Conservation (phyloP, 1,284 basidiomycete genomes). For the Takashimella koratensis region DNA sequence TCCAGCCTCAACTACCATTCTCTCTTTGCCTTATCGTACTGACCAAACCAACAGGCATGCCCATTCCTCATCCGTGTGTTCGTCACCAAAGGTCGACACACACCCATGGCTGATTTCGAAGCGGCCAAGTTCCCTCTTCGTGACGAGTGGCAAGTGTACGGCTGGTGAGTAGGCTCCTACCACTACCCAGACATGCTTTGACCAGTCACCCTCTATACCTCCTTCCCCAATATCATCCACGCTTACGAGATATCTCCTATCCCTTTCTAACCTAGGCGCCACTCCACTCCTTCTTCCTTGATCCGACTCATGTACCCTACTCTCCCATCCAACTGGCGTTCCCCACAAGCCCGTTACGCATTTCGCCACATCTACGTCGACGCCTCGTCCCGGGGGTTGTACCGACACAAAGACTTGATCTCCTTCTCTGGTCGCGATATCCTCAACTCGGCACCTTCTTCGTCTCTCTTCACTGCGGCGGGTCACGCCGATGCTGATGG, state of each 20-base stretch:
- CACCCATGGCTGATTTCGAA: conserved; percentile 40
- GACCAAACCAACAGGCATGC: too few relatives aligned
- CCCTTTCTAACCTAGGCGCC: conserved; percentile 24
- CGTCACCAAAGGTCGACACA: conserved; percentile 39
- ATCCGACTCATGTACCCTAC: conserved; percentile 38
- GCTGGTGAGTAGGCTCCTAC: conserved; percentile 28
- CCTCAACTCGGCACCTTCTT: conserved; percentile 8
- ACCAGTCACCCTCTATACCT: background rate
- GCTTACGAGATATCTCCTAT: background rate
- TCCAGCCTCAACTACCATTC: too few relatives aligned
- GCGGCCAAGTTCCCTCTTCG: conserved; percentile 32
- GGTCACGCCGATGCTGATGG: background rate
- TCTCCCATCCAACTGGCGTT: conserved; percentile 40
- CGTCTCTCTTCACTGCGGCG: background rate
- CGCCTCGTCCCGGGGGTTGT: conserved; percentile 37
- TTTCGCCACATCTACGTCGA: conserved; percentile 46
- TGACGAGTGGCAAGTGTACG: conserved; percentile 43
- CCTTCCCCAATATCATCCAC: background rate
- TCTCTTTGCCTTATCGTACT: too few relatives aligned
- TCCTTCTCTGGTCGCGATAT: conserved; percentile 38
- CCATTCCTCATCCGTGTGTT: conserved; percentile 45
- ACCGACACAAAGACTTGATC: conserved; percentile 33
- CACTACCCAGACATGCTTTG: background rate
- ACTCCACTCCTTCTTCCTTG: conserved; percentile 37
- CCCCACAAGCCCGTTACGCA: conserved; percentile 33